Conservation (phyloP, 1,284 basidiomycete species). For the Hypsizygus ulmarius region DNA sequence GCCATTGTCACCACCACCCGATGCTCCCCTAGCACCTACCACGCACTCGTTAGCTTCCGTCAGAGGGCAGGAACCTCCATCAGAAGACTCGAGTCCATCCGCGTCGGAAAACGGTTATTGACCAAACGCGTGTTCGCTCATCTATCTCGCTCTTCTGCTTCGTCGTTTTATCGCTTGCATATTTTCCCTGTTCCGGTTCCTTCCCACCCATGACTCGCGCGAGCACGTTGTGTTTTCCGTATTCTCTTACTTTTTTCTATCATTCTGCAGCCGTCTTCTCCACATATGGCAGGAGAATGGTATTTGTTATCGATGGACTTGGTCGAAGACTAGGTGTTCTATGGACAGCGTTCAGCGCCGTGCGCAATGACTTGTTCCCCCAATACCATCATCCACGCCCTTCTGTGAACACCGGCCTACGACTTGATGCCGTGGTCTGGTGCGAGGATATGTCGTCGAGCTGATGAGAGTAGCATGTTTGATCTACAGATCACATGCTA, state of each 20-base stretch:
- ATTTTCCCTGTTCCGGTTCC: slow-evolving; percentile 23
- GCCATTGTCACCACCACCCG: slow-evolving; percentile 64
- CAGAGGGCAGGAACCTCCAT: slow-evolving; percentile 53
- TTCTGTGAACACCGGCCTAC: slow-evolving; percentile 33
- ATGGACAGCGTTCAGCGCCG: slow-evolving; percentile 35
- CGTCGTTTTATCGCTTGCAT: slow-evolving; percentile 26
- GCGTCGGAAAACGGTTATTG: slow-evolving; percentile 59
- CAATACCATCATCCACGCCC: slow-evolving; percentile 15
- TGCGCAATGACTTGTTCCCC: slow-evolving; percentile 21
- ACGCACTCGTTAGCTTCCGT: slow-evolving; percentile 49
- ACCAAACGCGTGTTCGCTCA: slow-evolving; percentile 25
- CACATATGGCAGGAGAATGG: slow-evolving; percentile 29
- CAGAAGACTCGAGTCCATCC: slow-evolving; percentile 62
- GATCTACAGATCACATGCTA: slow-evolving; percentile 29
- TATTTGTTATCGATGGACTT: slow-evolving; percentile 22
- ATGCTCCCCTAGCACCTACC: slow-evolving; percentile 33
- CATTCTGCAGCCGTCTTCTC: slow-evolving; percentile 28
- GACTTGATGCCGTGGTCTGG: slow-evolving; percentile 46
- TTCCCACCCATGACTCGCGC: slow-evolving; percentile 13
- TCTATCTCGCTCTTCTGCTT: slow-evolving; percentile 24
- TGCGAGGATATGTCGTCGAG: slow-evolving; percentile 16
- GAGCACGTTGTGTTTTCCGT: slow-evolving; percentile 22
- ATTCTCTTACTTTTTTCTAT: slow-evolving; percentile 32
- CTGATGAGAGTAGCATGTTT: slow-evolving; percentile 25
- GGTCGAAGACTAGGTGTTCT: slow-evolving; percentile 21